These are phyloP conservation scores for Paratinospora sagittata DNA, from an alignment of 164 flowering plant genomes.

Conservation along the genomic window DNA sequence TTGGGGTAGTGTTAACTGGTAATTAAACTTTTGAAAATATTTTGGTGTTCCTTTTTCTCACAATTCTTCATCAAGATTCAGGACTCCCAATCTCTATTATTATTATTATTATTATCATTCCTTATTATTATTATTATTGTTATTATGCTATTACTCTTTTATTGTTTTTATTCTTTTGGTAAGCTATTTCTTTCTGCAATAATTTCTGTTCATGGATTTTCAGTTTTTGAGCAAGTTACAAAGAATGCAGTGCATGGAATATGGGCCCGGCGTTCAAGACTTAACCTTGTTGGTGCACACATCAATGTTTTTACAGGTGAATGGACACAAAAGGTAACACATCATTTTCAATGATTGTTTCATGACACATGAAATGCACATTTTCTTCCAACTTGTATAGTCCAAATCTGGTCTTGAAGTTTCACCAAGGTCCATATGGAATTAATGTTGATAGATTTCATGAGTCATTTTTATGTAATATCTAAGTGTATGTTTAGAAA, in stretches of 20 bases:
- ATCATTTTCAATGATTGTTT: neutral
- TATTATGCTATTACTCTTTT: neutral
- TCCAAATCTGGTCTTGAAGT: neutral
- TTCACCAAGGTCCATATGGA: neutral
- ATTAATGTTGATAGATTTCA: neutral
- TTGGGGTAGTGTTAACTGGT: neutral
- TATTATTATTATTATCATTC: too few relatives aligned
- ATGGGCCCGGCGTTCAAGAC: slow-evolving; percentile 92
- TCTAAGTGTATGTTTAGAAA: neutral
- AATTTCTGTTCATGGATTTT: slow-evolving; percentile 14
- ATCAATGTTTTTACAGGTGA: slow-evolving; percentile 98
- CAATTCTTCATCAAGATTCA: too few relatives aligned
- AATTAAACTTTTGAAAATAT: too few relatives aligned
- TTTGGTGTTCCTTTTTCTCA: too few relatives aligned
- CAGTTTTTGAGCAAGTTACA: slow-evolving; percentile 95
- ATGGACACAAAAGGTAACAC: slow-evolving; percentile 97
- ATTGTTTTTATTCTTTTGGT: neutral
- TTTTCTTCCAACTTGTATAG: neutral
- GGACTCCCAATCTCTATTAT: neutral
- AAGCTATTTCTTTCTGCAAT: neutral
- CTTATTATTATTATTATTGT: neutral
- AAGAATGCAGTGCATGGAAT: slow-evolving; percentile 94
- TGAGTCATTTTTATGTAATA: neutral
- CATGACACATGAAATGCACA: neutral
- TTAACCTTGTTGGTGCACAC: slow-evolving; percentile 96